These are phyloP conservation scores for Cladophialophora immunda DNA, from an alignment of 2,329 filamentous ascomycete genomes.

Conservation along the genomic window DNA sequence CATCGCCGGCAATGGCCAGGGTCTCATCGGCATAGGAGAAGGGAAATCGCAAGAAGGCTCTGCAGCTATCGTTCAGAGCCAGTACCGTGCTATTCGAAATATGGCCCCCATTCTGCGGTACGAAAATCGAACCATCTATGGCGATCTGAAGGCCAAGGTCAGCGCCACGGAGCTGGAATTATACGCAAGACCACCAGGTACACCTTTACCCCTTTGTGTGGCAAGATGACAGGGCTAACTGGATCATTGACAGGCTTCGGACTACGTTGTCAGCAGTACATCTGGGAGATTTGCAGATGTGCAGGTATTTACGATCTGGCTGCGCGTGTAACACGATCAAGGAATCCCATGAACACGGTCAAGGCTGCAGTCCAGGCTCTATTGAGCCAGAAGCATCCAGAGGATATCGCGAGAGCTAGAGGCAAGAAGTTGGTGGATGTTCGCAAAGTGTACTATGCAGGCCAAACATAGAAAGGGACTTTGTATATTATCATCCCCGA, in stretches of 20 bases:
- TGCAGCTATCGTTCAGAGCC: constrained; percentile 75
- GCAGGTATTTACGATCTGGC: constrained; percentile 88
- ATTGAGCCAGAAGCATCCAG: constrained; percentile 82
- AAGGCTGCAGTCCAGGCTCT: constrained; percentile 89
- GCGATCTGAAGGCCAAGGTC: constrained; percentile 82
- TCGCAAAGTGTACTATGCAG: constrained; percentile 95
- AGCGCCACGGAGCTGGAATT: constrained; percentile 87
- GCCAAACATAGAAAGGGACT: constrained; percentile 63
- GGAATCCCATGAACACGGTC: constrained; percentile 98
- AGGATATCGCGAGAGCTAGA: constrained; percentile 85
- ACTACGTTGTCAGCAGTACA: constrained; percentile 86
- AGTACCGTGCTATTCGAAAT: constrained; percentile 83
- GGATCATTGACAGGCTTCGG: constrained; percentile 76
- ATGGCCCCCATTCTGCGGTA: constrained; percentile 93
- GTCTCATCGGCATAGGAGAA: constrained; percentile 86
- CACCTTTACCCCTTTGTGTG: constrained; percentile 44
- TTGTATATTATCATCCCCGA: constrained; percentile 13
- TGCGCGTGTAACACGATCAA: constrained; percentile 80
- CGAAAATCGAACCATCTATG: constrained; percentile 90
- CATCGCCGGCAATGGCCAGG: constrained; percentile 86
- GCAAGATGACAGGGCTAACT: constrained; percentile 18
- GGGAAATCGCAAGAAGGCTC: constrained; percentile 81
- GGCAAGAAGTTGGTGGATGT: constrained; percentile 97
- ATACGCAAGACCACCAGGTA: constrained; percentile 86
- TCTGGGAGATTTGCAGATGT: constrained; percentile 92